Evolutionary conservation across 169 alveolate species (phyloP).

Genomic region (Babesia caballi): DNA sequence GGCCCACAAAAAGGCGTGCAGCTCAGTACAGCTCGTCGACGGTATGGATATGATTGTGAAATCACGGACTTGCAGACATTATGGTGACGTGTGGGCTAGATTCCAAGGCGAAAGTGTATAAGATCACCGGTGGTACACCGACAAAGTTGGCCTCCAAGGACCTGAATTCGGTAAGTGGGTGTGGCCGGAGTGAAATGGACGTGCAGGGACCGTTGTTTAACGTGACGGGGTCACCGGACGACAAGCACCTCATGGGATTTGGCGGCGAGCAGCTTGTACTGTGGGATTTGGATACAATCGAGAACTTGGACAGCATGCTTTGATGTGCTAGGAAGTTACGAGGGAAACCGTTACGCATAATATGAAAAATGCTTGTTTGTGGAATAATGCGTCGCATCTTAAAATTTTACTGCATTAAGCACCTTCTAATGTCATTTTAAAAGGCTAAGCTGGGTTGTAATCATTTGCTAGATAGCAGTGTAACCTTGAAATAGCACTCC

Average conservation of each 20-base stretch:
- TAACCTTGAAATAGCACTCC: no score
- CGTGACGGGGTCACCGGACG: conserved; percentile 39
- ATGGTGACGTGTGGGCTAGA: conserved; percentile 61
- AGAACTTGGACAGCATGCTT: neutral
- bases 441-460: no score
- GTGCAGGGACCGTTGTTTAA: conserved; percentile 53
- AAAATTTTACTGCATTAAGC: no score
- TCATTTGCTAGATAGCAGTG: no score
- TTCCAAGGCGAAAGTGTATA: conserved; percentile 58
- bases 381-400: no score
- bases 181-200: neutral
- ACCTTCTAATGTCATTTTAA: no score
- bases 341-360: no score
- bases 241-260: conserved; percentile 30
- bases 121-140: conserved; percentile 4
- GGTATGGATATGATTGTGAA: neutral
- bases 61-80: conserved; percentile 4
- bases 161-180: conserved; percentile 33
- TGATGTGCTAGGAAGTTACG: no score
- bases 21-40: neutral
- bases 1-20: conserved; percentile 56
- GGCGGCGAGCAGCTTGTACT: conserved; percentile 50
- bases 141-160: conserved; percentile 34
- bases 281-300: conserved; percentile 42
- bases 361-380: no score